phyloP scores from a whole-genome alignment of 2,329 filamentous ascomycete genomes.

The Gaeumannomyces sp. region DNA sequence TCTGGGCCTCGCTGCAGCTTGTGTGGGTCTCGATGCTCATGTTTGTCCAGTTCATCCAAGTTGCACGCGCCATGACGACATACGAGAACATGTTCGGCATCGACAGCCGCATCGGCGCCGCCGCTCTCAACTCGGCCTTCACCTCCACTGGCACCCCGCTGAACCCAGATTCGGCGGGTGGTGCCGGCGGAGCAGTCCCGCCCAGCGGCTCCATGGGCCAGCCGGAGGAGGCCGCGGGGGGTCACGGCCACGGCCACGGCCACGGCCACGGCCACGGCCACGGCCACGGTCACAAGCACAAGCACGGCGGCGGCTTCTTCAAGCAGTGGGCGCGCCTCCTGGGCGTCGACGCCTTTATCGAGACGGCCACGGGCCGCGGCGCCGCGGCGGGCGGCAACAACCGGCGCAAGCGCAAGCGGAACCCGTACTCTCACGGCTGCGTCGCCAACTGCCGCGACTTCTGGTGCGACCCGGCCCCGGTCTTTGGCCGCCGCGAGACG shows the following conservation, averaged over 20 bases:
- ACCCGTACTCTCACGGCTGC: constrained; percentile 79
- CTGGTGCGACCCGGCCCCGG: constrained; percentile 82
- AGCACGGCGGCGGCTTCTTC: constrained; percentile 55
- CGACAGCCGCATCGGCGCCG: constrained; percentile 47
- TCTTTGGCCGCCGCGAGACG: constrained; percentile 69
- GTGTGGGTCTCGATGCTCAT: constrained; percentile 97
- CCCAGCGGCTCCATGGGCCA: constrained; percentile 48
- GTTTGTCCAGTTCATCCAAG: constrained; percentile 87
- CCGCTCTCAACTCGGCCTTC: constrained; percentile 62
- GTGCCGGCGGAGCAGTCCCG: constrained; percentile 12
- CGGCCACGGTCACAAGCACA: constrained; percentile 37
- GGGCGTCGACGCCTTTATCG: constrained; percentile 88
- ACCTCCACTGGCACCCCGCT: constrained; percentile 72
- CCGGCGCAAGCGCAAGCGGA: constrained; percentile 54
- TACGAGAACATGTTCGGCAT: constrained; percentile 93
- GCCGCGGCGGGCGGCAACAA: constrained; percentile 53
- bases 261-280: constrained; percentile 30
- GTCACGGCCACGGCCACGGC: constrained; percentile 29
- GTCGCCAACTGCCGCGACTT: constrained; percentile 93
- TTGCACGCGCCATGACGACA: constrained; percentile 88
- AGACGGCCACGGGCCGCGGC: constrained; percentile 79
- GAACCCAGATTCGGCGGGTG: constrained; percentile 55
- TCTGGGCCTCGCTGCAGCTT: constrained; percentile 79
- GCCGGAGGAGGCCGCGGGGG: constrained; percentile 33
- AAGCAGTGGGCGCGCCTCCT: constrained; percentile 78